Conservation (phyloP, 306 rosid genomes). For the Luffa aegyptiaca region DNA sequence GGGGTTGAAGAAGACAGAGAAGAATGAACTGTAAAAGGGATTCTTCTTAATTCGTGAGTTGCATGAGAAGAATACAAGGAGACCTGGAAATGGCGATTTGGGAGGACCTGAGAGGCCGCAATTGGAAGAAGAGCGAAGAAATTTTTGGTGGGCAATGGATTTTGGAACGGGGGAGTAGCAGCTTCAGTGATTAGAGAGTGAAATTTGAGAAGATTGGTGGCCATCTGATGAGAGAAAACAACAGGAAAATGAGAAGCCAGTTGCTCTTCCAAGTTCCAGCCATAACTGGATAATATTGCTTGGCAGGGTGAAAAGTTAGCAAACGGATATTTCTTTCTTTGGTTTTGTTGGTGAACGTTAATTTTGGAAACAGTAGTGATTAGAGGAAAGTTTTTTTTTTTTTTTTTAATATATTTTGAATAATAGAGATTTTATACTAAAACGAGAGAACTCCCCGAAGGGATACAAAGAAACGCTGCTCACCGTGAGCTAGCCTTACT, state of each 20-base stretch:
- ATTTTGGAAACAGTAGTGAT: no score
- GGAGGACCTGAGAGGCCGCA: conserved; percentile 8
- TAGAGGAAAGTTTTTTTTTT: no score
- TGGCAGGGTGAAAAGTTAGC: neutral
- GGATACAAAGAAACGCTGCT: no score
- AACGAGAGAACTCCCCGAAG: no score
- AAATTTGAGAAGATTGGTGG: conserved; percentile 31
- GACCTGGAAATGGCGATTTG: conserved; percentile 16
- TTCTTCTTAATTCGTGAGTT: conserved; percentile 24
- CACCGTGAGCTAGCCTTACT: no score
- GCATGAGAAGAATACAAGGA: conserved; percentile 16
- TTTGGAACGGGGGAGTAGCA: conserved; percentile 19
- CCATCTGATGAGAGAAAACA: conserved; percentile 29
- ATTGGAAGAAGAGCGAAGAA: conserved; percentile 25
- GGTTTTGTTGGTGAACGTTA: neutral
- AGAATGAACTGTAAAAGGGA: conserved; percentile 19
- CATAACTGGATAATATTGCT: neutral
- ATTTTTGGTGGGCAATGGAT: conserved; percentile 11
- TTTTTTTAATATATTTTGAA: no score
- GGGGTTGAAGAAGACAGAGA: conserved; percentile 57
- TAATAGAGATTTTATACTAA: no score
- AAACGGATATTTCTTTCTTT: neutral
- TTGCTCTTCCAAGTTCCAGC: neutral
- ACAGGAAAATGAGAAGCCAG: neutral
- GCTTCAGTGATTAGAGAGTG: conserved; percentile 19